These are phyloP conservation scores for Hymenoscyphus fructigenus DNA, from an alignment of 2,329 filamentous ascomycete genomes.

Conservation along the genomic window DNA sequence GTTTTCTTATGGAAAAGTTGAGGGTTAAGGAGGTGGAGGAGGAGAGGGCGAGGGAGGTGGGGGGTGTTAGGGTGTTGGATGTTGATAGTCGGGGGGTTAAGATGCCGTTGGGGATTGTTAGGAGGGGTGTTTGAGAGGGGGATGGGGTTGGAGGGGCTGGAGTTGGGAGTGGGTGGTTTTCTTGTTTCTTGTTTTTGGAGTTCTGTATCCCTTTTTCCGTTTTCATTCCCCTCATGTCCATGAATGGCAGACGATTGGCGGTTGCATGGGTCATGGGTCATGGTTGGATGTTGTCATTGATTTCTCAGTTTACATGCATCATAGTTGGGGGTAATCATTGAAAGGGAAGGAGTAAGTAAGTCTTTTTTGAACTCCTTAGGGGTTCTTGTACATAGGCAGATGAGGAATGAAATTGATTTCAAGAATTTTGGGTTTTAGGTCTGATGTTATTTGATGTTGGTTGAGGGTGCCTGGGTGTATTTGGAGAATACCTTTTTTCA, in stretches of 20 bases:
- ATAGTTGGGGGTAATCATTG: too few species aligned
- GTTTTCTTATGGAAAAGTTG: slow-evolving; percentile 12
- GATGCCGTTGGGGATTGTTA: not conserved
- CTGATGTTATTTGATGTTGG: too few species aligned
- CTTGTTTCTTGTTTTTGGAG: not conserved
- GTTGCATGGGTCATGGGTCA: not conserved
- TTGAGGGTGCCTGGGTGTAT: too few species aligned
- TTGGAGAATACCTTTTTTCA: too few species aligned
- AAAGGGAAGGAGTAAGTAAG: too few species aligned
- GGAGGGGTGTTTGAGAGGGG: not conserved
- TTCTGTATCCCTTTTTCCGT: not conserved
- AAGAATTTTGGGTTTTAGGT: too few species aligned
- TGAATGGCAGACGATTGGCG: not conserved
- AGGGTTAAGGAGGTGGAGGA: slow-evolving; percentile 1
- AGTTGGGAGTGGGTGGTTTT: not conserved
- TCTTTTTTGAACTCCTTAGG: too few species aligned
- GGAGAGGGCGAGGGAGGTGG: not conserved
- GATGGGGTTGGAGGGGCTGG: not conserved
- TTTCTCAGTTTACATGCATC: too few species aligned
- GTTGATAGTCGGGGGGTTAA: too few species aligned
- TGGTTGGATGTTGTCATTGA: too few species aligned
- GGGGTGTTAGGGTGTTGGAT: not conserved
- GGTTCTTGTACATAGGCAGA: too few species aligned
- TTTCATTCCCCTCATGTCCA: not conserved
- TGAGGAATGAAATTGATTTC: too few species aligned